phyloP scores from a whole-genome alignment of 2,329 filamentous ascomycete genomes.

The Sporothrix curviconia region DNA sequence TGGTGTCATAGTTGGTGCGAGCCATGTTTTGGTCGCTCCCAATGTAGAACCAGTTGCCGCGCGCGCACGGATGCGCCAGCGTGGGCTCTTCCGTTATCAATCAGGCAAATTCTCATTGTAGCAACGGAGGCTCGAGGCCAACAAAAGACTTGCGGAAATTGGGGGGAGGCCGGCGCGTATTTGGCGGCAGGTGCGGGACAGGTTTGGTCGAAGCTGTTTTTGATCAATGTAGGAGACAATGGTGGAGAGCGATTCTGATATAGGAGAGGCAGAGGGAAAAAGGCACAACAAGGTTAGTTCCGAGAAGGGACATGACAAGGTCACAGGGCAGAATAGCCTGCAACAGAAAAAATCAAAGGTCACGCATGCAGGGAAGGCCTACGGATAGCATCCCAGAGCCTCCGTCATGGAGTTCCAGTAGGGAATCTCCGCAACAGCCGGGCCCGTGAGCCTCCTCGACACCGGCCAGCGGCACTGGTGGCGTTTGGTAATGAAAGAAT shows the following conservation, averaged over 20 bases:
- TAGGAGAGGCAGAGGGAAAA: constrained; percentile 17
- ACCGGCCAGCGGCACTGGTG: not conserved
- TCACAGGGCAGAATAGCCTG: constrained; percentile 15
- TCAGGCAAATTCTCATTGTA: constrained; percentile 57
- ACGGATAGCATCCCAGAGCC: constrained; percentile 63
- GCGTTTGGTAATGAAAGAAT: not conserved
- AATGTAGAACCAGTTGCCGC: constrained; percentile 54
- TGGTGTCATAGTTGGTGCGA: constrained; percentile 47
- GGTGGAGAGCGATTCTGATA: constrained; percentile 63
- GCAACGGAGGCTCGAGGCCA: constrained; percentile 72
- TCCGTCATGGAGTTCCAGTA: constrained; percentile 55
- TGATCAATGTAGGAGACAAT: constrained; percentile 76
- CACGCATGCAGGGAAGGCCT: constrained; percentile 33
- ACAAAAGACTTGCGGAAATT: constrained; percentile 68
- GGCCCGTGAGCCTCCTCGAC: constrained; percentile 21
- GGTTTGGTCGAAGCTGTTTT: constrained; percentile 75
- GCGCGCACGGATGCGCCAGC: constrained; percentile 51
- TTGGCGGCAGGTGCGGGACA: constrained; percentile 75
- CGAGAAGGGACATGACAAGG: constrained; percentile 9
- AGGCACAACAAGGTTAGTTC: constrained; percentile 19
- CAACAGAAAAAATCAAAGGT: constrained; percentile 21
- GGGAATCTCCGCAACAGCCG: constrained; percentile 35
- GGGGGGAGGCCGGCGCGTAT: constrained; percentile 70
- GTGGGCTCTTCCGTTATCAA: constrained; percentile 51
- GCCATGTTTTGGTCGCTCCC: constrained; percentile 47